Percentiles rank a stretch among this genome's conserved stretches.
phyloP scores from a whole-genome alignment of 2,329 filamentous ascomycete species.

The Pseudogymnoascus sp. region DNA sequence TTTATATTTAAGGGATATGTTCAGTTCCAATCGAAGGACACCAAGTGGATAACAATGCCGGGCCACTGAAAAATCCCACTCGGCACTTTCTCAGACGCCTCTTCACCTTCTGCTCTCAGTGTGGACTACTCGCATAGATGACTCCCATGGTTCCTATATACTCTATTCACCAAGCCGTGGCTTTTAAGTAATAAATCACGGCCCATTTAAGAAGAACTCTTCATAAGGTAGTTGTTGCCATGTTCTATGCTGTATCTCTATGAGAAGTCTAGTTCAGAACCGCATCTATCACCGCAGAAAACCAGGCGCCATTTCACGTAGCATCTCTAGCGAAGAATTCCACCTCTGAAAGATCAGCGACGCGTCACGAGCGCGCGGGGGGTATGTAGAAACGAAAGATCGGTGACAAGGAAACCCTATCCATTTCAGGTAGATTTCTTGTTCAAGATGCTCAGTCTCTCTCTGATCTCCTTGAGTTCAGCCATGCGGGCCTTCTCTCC shows the following conservation, averaged over 20 bases:
- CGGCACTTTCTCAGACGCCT: neutral
- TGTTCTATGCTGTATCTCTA: neutral
- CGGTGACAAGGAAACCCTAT: neutral
- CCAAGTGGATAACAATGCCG: neutral
- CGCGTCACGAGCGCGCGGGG: neutral
- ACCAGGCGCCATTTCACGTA: neutral
- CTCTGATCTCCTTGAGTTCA: neutral
- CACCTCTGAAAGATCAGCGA: neutral
- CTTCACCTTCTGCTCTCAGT: neutral
- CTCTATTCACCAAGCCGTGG: neutral
- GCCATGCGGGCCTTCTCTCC: neutral
- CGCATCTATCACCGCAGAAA: neutral
- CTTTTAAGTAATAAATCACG: neutral
- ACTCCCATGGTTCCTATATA: neutral
- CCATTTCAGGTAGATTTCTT: constrained; percentile 6
- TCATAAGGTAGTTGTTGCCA: neutral
- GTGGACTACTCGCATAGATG: neutral
- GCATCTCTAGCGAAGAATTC: neutral
- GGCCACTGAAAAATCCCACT: neutral
- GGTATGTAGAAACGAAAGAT: neutral
- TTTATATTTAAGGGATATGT: neutral
- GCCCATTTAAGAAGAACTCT: neutral
- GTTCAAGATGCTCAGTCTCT: constrained; percentile 2
- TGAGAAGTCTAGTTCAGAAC: neutral
- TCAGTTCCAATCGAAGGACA: neutral